Evolutionary conservation across 108 stramenopile species (phyloP).

Genomic region (Skeletonema tropicum): DNA sequence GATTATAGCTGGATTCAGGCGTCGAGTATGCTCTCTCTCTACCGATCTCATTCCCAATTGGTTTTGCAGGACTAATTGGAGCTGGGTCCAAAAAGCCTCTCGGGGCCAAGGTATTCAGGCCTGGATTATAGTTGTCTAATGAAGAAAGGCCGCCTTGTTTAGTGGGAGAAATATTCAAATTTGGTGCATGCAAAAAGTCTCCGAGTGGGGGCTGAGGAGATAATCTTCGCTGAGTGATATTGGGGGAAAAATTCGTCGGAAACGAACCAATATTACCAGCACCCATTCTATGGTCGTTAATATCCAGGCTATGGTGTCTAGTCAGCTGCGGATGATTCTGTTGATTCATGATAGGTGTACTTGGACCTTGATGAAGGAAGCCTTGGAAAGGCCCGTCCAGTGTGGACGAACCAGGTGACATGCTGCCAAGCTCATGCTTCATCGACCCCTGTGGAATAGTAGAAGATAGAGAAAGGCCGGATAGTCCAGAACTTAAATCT

Average conservation of each 20-base stretch:
- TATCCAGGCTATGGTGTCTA: slow-evolving; percentile 21
- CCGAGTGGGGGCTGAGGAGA: background rate
- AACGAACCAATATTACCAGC: slow-evolving; percentile 18
- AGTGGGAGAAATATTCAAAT: background rate
- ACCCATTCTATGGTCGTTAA: slow-evolving; percentile 23
- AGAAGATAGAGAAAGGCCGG: slow-evolving; percentile 24
- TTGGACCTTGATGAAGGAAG: slow-evolving; percentile 29
- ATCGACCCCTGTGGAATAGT: slow-evolving; percentile 25
- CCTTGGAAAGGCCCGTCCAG: slow-evolving; percentile 23
- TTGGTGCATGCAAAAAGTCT: slow-evolving; percentile 7
- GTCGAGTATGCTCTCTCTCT: slow-evolving; percentile 45
- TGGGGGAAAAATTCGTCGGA: slow-evolving; percentile 22
- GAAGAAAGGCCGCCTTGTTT: background rate
- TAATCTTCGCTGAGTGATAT: slow-evolving; percentile 3
- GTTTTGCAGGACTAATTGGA: slow-evolving; percentile 3
- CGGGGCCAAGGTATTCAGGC: background rate
- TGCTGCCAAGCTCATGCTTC: slow-evolving; percentile 11
- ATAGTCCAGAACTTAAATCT: slow-evolving; percentile 28
- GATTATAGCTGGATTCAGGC: slow-evolving; percentile 31
- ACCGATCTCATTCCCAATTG: slow-evolving; percentile 1
- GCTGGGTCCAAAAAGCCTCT: background rate
- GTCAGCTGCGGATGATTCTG: slow-evolving; percentile 14
- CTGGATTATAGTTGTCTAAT: slow-evolving; percentile 1
- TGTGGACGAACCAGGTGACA: slow-evolving; percentile 14
- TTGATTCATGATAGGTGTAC: slow-evolving; percentile 19